Evolutionary conservation across 2,329 filamentous ascomycete species (phyloP).

Genomic region (Fusarium napiforme): DNA sequence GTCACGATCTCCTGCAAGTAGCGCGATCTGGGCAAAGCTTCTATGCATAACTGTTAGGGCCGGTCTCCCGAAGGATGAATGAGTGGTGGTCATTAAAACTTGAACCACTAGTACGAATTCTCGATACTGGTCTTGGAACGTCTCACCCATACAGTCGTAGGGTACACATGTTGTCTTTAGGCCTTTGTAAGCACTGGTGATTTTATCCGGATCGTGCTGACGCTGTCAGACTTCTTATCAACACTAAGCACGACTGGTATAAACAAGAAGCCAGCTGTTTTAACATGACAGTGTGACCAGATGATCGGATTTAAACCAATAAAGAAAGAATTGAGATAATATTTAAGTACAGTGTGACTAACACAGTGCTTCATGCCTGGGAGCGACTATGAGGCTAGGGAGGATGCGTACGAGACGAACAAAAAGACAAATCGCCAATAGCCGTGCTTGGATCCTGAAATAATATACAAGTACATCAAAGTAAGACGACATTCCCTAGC

Average conservation of each 20-base stretch:
- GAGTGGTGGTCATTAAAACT: not conserved
- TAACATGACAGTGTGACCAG: too few relatives aligned
- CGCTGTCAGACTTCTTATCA: not conserved
- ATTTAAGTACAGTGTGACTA: too few relatives aligned
- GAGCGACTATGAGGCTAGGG: too few relatives aligned
- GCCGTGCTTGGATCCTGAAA: fast-evolving
- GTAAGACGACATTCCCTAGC: fast-evolving
- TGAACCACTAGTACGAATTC: not conserved
- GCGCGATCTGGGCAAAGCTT: too few relatives aligned
- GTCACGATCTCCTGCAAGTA: too few relatives aligned
- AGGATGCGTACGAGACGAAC: too few relatives aligned
- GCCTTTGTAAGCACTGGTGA: not conserved
- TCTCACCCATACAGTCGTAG: not conserved
- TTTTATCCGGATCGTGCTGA: not conserved
- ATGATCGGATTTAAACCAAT: too few relatives aligned
- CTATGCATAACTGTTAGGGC: not conserved
- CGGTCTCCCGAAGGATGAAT: fast-evolving
- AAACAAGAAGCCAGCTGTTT: too few relatives aligned
- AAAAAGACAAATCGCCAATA: fast-evolving
- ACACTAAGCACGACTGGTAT: fast-evolving
- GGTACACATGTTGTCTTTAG: fast-evolving
- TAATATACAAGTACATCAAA: fast-evolving
- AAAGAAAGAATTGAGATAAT: too few relatives aligned
- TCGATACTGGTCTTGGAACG: too few relatives aligned
- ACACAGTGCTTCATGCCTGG: fast-evolving